These are phyloP conservation scores for Arthrobotrys sinensis DNA, from an alignment of 2,329 filamentous ascomycete species.

Conservation along the genomic window DNA sequence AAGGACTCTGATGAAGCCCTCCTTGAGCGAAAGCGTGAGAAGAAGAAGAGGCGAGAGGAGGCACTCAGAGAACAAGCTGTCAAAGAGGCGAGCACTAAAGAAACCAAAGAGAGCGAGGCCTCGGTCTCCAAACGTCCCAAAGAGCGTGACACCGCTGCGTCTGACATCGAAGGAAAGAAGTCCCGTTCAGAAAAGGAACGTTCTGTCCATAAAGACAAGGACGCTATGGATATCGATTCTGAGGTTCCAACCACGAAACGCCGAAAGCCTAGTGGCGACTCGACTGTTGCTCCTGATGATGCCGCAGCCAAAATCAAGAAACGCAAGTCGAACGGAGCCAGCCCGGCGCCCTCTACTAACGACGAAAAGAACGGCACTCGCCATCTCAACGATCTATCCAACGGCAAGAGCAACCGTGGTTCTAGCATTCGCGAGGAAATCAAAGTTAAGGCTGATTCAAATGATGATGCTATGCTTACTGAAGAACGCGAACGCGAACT, in stretches of 20 bases:
- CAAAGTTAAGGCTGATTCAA: conserved; percentile 46
- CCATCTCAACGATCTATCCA: conserved; percentile 49
- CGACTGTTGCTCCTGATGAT: conserved; percentile 29
- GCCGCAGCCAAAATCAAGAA: conserved; percentile 38
- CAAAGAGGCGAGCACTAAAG: conserved; percentile 20
- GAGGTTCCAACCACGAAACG: conserved; percentile 40
- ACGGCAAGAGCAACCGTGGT: conserved; percentile 57
- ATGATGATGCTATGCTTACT: conserved; percentile 46
- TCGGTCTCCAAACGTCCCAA: conserved; percentile 34
- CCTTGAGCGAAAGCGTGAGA: conserved; percentile 60
- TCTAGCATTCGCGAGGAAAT: conserved; percentile 45
- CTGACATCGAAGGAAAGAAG: conserved; percentile 55
- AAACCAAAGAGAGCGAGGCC: conserved; percentile 21
- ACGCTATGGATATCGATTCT: conserved; percentile 57
- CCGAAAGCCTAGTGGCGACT: conserved; percentile 40
- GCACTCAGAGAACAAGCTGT: conserved; percentile 37
- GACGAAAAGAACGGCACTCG: conserved; percentile 45
- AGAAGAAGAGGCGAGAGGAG: conserved; percentile 60
- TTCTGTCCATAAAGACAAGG: conserved; percentile 43
- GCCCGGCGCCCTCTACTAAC: conserved; percentile 31
- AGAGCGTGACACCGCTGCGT: conserved; percentile 42
- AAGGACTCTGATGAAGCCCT: conserved; percentile 50
- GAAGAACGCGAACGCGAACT: conserved; percentile 52
- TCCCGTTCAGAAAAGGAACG: conserved; percentile 44
- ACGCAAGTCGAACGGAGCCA: conserved; percentile 51